These are phyloP conservation scores for Aspergillus costaricaensis DNA, from an alignment of 2,329 filamentous ascomycete genomes.

Conservation along the genomic window DNA sequence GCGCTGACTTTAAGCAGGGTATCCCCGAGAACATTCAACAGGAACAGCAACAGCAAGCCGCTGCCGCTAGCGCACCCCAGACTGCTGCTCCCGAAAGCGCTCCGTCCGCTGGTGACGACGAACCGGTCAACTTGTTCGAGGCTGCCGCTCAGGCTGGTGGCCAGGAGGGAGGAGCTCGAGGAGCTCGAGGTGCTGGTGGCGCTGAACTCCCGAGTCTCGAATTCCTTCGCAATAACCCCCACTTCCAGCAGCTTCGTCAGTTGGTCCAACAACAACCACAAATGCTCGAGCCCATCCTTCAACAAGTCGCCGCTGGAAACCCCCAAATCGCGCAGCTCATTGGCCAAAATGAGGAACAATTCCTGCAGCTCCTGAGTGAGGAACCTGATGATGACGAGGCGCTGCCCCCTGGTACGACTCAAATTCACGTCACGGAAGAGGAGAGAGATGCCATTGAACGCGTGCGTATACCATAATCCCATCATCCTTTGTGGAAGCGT, in stretches of 20 bases:
- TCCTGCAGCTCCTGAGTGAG: constrained; percentile 85
- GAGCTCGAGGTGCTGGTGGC: constrained; percentile 48
- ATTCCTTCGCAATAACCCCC: constrained; percentile 90
- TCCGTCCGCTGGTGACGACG: constrained; percentile 51
- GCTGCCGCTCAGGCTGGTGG: constrained; percentile 76
- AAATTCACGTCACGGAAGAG: constrained; percentile 90
- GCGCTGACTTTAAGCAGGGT: constrained; percentile 57
- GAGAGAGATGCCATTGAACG: constrained; percentile 96
- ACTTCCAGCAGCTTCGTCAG: constrained; percentile 96
- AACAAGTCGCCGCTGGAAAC: constrained; percentile 93
- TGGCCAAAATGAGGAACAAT: constrained; percentile 87
- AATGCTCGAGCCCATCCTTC: constrained; percentile 97
- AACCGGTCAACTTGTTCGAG: constrained; percentile 86
- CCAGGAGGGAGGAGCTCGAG: constrained; percentile 39
- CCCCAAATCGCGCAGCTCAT: constrained; percentile 93
- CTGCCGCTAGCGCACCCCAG: constrained; percentile 48
- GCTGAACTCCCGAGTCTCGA: constrained; percentile 76
- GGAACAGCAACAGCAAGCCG: constrained; percentile 62
- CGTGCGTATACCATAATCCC: constrained; percentile 54
- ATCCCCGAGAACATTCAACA: constrained; percentile 83
- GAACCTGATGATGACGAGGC: constrained; percentile 66
- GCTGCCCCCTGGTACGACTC: constrained; percentile 82
- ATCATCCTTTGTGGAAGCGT: neutral
- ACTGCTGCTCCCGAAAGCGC: constrained; percentile 33
- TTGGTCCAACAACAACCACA: constrained; percentile 96